These are phyloP conservation scores for Aureobasidium pullulans DNA, from an alignment of 2,329 filamentous ascomycete genomes.

Conservation along the genomic window DNA sequence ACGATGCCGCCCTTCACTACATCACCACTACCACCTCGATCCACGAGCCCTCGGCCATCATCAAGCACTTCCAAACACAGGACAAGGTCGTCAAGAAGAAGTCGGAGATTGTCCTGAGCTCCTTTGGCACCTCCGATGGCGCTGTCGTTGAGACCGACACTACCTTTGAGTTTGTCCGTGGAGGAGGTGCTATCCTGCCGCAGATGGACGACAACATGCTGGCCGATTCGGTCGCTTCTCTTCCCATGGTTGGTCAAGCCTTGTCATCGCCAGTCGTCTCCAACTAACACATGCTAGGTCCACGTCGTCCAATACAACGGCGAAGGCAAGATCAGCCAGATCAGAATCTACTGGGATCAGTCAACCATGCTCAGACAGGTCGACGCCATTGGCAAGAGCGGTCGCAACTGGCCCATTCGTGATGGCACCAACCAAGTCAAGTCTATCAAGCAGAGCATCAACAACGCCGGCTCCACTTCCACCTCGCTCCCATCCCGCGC, in stretches of 20 bases:
- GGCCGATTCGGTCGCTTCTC: conserved; percentile 67
- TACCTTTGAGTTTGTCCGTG: conserved; percentile 69
- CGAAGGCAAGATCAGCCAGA: conserved; percentile 71
- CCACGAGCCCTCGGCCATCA: conserved; percentile 63
- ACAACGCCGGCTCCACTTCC: conserved; percentile 18
- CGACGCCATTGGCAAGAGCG: conserved; percentile 83
- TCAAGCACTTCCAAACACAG: conserved; percentile 71
- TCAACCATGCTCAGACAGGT: conserved; percentile 85
- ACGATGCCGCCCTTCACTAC: conserved; percentile 58
- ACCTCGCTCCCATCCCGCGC: conserved; percentile 27
- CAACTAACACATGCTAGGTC: conserved; percentile 37
- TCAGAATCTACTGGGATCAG: conserved; percentile 93
- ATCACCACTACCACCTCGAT: conserved; percentile 78
- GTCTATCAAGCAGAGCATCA: conserved; percentile 38
- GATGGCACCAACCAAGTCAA: conserved; percentile 78
- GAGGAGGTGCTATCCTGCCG: conserved; percentile 81
- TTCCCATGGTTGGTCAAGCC: conserved; percentile 63
- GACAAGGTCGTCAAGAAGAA: conserved; percentile 74
- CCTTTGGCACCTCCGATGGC: conserved; percentile 62
- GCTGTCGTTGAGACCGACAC: conserved; percentile 76
- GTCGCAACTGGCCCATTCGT: conserved; percentile 90
- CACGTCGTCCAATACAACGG: conserved; percentile 82
- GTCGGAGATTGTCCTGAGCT: conserved; percentile 66
- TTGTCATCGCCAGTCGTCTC: background rate
- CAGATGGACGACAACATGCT: conserved; percentile 92